These are phyloP conservation scores for Trametes villosa DNA, from an alignment of 768 basidiomycete genomes.

Conservation along the genomic window DNA sequence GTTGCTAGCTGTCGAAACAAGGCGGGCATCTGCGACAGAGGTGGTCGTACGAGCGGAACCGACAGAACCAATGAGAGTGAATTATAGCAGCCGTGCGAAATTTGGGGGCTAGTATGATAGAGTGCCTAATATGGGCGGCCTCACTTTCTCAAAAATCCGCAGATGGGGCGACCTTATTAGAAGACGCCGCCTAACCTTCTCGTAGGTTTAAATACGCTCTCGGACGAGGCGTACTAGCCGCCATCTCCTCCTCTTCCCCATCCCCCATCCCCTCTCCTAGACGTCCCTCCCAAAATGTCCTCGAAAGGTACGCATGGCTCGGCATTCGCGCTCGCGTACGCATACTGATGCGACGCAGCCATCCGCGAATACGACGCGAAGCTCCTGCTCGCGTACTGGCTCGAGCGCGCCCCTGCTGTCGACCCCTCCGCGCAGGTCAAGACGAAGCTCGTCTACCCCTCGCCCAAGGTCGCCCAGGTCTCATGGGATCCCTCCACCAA, in stretches of 20 bases:
- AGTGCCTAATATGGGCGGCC: constrained; percentile 14
- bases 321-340: not conserved
- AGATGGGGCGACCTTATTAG: constrained; percentile 32
- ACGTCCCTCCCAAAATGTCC: constrained; percentile 31
- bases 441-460: constrained; percentile 65
- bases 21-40: not conserved
- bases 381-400: constrained; percentile 96
- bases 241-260: constrained; percentile 15
- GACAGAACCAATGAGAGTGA: constrained; percentile 6
- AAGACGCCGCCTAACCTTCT: constrained; percentile 23
- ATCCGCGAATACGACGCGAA: constrained; percentile 99
- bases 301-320: constrained; percentile 31
- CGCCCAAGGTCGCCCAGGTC: constrained; percentile 83
- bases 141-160: too few species aligned
- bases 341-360: constrained; percentile 42
- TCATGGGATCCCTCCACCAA: constrained; percentile 79
- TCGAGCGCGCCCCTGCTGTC: constrained; percentile 84
- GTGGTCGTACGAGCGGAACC: constrained; percentile 16
- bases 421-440: constrained; percentile 59
- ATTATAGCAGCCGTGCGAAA: constrained; percentile 21
- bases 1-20: too few species aligned
- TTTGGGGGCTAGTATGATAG: constrained; percentile 20
- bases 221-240: constrained; percentile 1
- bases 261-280: constrained; percentile 14
- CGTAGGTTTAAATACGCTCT: constrained; percentile 27